Evolutionary conservation across 2,329 filamentous ascomycete species (phyloP), one percentile per base, ranked within the genome.

Genomic region (Gliomastix tumulicola): DNA sequence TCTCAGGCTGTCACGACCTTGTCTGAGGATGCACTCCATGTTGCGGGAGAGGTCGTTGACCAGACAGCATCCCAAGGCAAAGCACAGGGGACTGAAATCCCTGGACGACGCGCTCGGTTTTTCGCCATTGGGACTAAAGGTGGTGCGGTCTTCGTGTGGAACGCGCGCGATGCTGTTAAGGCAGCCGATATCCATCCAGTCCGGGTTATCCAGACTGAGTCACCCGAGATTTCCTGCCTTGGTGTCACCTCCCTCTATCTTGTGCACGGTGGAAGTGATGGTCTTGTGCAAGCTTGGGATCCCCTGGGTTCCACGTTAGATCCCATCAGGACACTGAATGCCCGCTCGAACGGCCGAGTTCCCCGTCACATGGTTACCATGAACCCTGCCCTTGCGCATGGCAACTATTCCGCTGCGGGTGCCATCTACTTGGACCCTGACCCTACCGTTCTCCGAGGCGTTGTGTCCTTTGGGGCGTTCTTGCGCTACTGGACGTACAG

Each of bases 221-320:
- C 90, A 0, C 88, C 90, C 1, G 76, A 88, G 53, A 80, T 97
- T 15, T 86, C 88, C 0, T 87, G 81, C 42, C 60, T 98, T 13
- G 92, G 84, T 6, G 58, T 95, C 32, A 88, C 88, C 2, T 84
- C 88, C 3, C 67, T 98, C 13, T 94, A 94, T 53, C 63, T 98
- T 13, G 84, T 97, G 7, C 87, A 95, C 55, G 92, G 92, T 34
- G 92, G 92, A 19, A 95, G 85, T 47, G 92, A 98, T 60, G 90
- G 92, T 1, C 74, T 97, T 4, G 90, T 95, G 5, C 92, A 97
- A 57, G 86, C 88, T 6, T 98, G 92, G 92, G 92, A 98, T 63
- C 86, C 85, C n/a, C 67, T 98, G 32, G 87, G 82, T 2, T 97
- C 90, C 3, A 84, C 74, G 0, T 61, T 72, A 15, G 79, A 82